Evolutionary conservation across 108 stramenopile species (phyloP).

Genomic region (Cylindrotheca closterium): DNA sequence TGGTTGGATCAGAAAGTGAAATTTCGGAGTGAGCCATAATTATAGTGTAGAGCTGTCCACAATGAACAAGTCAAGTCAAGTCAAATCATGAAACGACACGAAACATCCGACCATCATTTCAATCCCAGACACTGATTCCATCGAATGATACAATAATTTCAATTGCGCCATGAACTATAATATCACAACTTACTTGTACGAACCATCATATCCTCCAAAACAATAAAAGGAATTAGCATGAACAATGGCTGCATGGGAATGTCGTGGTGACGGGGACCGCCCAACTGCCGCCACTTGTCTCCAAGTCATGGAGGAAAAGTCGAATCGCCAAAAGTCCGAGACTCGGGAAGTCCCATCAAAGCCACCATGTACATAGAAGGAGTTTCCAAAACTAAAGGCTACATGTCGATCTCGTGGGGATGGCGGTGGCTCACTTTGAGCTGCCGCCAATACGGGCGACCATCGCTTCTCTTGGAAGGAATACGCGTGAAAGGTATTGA

Average conservation of each 20-base stretch:
- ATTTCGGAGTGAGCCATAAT: no score
- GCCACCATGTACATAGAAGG: constrained; percentile 90
- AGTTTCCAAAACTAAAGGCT: constrained; percentile 70
- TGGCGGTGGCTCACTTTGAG: constrained; percentile 57
- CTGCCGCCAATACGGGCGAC: constrained; percentile 47
- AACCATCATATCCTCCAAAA: constrained; percentile 91
- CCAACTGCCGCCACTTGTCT: constrained; percentile 56
- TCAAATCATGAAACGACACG: no score
- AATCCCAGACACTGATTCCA: no score
- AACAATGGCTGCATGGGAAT: constrained; percentile 94
- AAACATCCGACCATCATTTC: no score
- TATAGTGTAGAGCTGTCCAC: no score
- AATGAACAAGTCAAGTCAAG: no score
- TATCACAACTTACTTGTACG: constrained; percentile 78
- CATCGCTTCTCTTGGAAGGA: constrained; percentile 78
- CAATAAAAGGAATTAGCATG: constrained; percentile 80
- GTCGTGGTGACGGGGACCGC: constrained; percentile 81
- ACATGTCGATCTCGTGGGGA: constrained; percentile 89
- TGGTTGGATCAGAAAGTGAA: no score
- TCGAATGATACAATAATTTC: no score
- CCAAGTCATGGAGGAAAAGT: constrained; percentile 83
- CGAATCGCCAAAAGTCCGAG: constrained; percentile 89
- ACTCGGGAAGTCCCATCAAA: constrained; percentile 90
- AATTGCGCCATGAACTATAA: no score
- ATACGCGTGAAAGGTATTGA: constrained; percentile 93